Evolutionary conservation across 768 basidiomycete species (phyloP), one percentile per base, ranked within the genome.

Genomic region (Macrocybe gigantea): DNA sequence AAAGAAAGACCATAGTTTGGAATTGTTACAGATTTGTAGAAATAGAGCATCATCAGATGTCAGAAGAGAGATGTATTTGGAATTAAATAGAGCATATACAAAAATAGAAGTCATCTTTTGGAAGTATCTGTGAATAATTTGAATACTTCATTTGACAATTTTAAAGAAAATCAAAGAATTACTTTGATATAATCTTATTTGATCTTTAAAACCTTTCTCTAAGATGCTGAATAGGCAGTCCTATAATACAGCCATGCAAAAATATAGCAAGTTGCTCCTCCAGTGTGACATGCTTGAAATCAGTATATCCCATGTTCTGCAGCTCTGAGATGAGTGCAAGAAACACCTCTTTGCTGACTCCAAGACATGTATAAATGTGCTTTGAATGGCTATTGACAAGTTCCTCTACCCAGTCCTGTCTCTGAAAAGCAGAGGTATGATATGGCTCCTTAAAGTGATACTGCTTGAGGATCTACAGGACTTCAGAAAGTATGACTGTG

Each of bases 221-320:
- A 42, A 65, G 48, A 46, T 64, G 58, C 2, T 58, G 40, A 44
- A 56, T 54, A 7, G 57, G 42, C 11, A 63, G 30, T 2, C 59
- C 60, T n/a, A 58, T 65, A 11, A 61, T 54, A 33, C 50, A 56
- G 14, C 49, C 52, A 48, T 65, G 62, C 12, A 65, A 41, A 41
- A 65, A 64, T 33, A 63, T 65, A 6, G 61, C 60, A 33, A 61
- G 10, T 34, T 60, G 55, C 49, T 65, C 61, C 35, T 64, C 55
- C 1, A 63, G 49, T 5, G 15, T 30, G 29, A 64, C 58, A 49
- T 45, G 46, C 3, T 59, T 54, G n/a, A 62, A 54, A 51, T 64
- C 63, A 8, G 10, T 14, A 46, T 60, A 61, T 1, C 44, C 38
- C 41, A 63, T 37, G 8, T 10, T 10, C 10, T 38, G 30, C 14